Conservation (phyloP, 1,284 basidiomycete species). For the Cystobasidium sp. region DNA sequence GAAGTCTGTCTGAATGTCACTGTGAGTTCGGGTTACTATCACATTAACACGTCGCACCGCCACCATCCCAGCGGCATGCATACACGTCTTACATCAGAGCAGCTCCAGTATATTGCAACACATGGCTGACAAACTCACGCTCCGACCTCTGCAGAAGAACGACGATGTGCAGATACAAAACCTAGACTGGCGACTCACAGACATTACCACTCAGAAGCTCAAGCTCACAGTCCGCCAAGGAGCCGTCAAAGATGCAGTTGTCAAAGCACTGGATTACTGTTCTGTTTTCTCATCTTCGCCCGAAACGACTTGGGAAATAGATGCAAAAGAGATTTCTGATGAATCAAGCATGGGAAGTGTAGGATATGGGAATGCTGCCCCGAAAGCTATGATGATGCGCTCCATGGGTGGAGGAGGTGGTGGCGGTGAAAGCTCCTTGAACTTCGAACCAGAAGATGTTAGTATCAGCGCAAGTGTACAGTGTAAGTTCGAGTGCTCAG, state of each 20-base stretch:
- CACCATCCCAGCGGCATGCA: neutral
- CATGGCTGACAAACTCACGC: too few species aligned
- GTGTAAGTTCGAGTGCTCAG: conserved; percentile 24
- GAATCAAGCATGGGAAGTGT: neutral
- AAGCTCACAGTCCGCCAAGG: conserved; percentile 24
- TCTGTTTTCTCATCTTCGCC: conserved; percentile 4
- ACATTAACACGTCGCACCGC: neutral
- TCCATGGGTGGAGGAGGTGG: conserved; percentile 5
- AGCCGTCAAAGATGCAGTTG: conserved; percentile 21
- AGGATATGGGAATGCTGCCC: neutral
- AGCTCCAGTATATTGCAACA: neutral
- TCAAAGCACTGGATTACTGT: conserved; percentile 24
- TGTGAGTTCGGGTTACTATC: conserved; percentile 3
- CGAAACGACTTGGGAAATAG: conserved; percentile 6
- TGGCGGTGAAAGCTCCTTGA: conserved; percentile 21
- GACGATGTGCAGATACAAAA: conserved; percentile 14
- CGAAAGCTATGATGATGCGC: conserved; percentile 4
- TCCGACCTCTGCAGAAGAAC: conserved; percentile 14
- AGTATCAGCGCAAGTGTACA: conserved; percentile 15
- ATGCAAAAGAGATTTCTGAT: conserved; percentile 6
- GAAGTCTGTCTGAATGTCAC: conserved; percentile 8
- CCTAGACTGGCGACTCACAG: conserved; percentile 25
- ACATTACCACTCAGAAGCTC: conserved; percentile 13
- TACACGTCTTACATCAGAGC: neutral
- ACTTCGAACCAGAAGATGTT: conserved; percentile 37